Evolutionary conservation across 2,329 filamentous ascomycete genomes (phyloP), one percentile per base, ranked within the genome.

Genomic region (Aphanoascus verrucosus): DNA sequence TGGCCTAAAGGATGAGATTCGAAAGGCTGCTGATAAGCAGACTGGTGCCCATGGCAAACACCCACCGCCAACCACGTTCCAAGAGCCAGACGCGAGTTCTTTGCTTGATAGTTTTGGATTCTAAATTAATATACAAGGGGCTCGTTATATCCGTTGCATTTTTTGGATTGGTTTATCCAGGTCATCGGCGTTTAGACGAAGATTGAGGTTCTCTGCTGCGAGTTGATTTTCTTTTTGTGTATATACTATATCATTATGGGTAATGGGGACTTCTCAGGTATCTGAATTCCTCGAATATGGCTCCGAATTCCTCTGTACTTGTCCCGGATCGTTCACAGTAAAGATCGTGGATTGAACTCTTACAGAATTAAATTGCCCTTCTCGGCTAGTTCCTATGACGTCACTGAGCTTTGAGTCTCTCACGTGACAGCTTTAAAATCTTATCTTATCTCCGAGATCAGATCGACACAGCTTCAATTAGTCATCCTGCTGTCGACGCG

Each of bases 101-200:
- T 71, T 98, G 64, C 75, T 97, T 62, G 91, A 97, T 74, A 90
- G 81, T 67, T 97, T 97, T 77, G 91, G 91, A 1, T 93, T 97
- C 23, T 28, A 28, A 28, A 28, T 65, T 97, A 69, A 68, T 17
- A 41, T 19, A 19, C 15, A n/a, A 5, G 40, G 11, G 12, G 49
- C 15, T 23, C 3, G 35, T 15, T 31, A 9, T 34, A 20, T 35
- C 12, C 47, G 11, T 19, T 35, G 17, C 17, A 28, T 53, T 41
- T 14, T 15, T 49, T 38, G 31, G 35, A 23, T n/a, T 23, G 15
- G 17, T 17, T 45, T 14, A 17, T 28, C 23, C 20, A 32, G 37
- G 31, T 50, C 17, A 43, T 43, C 12, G 48, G 48, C 15, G 37
- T 50, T 43, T 50, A 42, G 48, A 43, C 37, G 17, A 34, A 6